A percentile compares a stretch with the other conserved stretches of the same genome.
These are phyloP conservation scores for Starmerella geochares DNA, from an alignment of 805 yeast species.

Conservation along the genomic window DNA sequence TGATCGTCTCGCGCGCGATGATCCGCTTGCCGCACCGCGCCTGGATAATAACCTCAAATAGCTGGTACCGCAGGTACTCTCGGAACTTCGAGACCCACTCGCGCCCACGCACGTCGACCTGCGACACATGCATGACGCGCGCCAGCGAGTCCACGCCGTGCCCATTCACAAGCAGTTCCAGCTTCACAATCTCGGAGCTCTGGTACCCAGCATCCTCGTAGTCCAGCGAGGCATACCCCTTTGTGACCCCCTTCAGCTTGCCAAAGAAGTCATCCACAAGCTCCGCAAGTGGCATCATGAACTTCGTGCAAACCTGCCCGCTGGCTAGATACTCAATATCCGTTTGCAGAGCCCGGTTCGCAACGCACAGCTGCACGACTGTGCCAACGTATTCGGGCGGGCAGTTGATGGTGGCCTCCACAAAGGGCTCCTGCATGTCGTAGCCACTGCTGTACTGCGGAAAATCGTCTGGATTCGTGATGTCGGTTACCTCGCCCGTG, in stretches of 20 bases:
- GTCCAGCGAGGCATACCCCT: constrained; percentile 89
- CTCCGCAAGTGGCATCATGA: constrained; percentile 76
- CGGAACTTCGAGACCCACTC: constrained; percentile 78
- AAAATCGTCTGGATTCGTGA: constrained; percentile 88
- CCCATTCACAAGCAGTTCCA: constrained; percentile 85
- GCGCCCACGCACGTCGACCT: constrained; percentile 60
- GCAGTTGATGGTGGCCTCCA: constrained; percentile 78
- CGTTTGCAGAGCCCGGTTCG: constrained; percentile 69
- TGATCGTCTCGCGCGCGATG: constrained; percentile 84
- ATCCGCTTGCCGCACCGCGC: constrained; percentile 73
- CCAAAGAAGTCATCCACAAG: constrained; percentile 94
- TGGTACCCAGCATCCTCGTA: constrained; percentile 88
- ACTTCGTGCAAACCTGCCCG: constrained; percentile 72
- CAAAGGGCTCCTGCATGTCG: constrained; percentile 59
- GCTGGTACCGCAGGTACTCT: constrained; percentile 66
- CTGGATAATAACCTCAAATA: constrained; percentile 87
- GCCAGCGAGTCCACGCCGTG: constrained; percentile 84
- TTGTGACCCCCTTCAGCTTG: constrained; percentile 74
- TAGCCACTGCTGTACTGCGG: constrained; percentile 45
- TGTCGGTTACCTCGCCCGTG: constrained; percentile 54
- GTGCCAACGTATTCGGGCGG: constrained; percentile 83
- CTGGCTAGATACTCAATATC: constrained; percentile 67
- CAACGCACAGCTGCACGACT: constrained; percentile 78
- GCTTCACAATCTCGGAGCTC: constrained; percentile 68
- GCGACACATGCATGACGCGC: constrained; percentile 75